Base-by-base conservation (phyloP, 495 filamentous ascomycete species). In the Aspergillus leporis region DNA sequence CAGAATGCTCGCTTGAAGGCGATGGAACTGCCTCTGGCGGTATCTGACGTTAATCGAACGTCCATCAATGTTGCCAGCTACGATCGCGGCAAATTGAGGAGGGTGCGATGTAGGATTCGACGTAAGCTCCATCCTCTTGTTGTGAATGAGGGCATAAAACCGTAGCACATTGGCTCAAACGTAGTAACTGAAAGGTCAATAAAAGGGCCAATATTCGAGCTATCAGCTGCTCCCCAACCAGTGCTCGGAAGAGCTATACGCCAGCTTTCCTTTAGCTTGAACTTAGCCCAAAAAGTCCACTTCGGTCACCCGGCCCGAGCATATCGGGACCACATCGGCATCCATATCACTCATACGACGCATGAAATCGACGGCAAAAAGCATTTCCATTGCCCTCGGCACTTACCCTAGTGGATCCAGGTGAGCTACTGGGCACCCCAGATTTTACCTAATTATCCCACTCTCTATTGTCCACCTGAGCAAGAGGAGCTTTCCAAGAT, bases 11-110 rank as follows among this genome's bases (percentile, higher is more conserved):
- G 70, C 53, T 52, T 80, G 75, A 8, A 84, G 63, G 7, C 60
- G 59, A 47, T 80, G 72, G 50, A 83, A 74, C 55, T 83, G 78
- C 16, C 63, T 41, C 61, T 80, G 79, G 6, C 80, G 74, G 53
- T 78, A 80, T 45, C 71, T 68, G 9, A 74, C 67, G 55, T 80
- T 82, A 43, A 75, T 67, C 7, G 68, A 66, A n/a, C 78, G 77
- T 25, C 76, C 80, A 58, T 81, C 78, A 12, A 80, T 72, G 12
- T 71, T 75, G 1, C 77, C 76, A 14, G 68, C 70, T n/a, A 70
- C 41, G 46, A 82, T 13, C 69, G 72, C 13, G 68, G 63, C 25
- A 80, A 72, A 52, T 69, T 53, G 16, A 59, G 56, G n/a, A 8
- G 41, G 41, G 4, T 5, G 41, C 41, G 5, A 9, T 45, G 5